Evolutionary conservation across 306 rosid species (phyloP).

Genomic region (Sphenostylis stenocarpa): DNA sequence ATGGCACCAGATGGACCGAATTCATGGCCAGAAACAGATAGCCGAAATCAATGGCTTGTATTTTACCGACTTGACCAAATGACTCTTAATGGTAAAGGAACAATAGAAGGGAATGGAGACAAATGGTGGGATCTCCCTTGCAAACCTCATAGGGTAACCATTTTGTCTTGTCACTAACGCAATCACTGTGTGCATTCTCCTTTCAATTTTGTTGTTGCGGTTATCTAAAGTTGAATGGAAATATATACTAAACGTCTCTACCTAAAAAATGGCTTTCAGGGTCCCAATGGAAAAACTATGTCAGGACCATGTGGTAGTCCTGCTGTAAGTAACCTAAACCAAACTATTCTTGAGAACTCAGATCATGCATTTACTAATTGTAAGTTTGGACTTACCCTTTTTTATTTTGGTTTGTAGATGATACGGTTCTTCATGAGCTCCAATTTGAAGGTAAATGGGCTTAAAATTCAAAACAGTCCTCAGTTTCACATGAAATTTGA

Average conservation of each 20-base stretch:
- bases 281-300: slow-evolving; percentile 76
- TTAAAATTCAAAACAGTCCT: slow-evolving; percentile 81
- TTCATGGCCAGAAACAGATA: slow-evolving; percentile 79
- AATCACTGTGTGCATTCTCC: neutral
- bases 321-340: slow-evolving; percentile 61
- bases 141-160: slow-evolving; percentile 89
- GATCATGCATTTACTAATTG: neutral
- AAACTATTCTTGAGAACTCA: slow-evolving; percentile 1
- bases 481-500: slow-evolving; percentile 87
- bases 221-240: neutral
- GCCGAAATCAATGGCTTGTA: slow-evolving; percentile 83
- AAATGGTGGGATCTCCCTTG: slow-evolving; percentile 99
- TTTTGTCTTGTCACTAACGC: neutral
- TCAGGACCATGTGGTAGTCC: slow-evolving; percentile 93
- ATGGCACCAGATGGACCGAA: slow-evolving; percentile 91
- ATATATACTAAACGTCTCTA: slow-evolving; percentile 5
- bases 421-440: slow-evolving; percentile 92
- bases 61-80: slow-evolving; percentile 74
- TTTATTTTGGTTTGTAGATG: slow-evolving; percentile 46
- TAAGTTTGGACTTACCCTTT: neutral
- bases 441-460: slow-evolving; percentile 69
- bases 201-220: neutral
- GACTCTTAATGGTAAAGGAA: slow-evolving; percentile 83
- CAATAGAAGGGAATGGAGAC: slow-evolving; percentile 92
- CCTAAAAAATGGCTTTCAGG: slow-evolving; percentile 48